Evolutionary conservation across 2,329 filamentous ascomycete genomes (phyloP).

Genomic region (Neophaeococcomyces aloes): DNA sequence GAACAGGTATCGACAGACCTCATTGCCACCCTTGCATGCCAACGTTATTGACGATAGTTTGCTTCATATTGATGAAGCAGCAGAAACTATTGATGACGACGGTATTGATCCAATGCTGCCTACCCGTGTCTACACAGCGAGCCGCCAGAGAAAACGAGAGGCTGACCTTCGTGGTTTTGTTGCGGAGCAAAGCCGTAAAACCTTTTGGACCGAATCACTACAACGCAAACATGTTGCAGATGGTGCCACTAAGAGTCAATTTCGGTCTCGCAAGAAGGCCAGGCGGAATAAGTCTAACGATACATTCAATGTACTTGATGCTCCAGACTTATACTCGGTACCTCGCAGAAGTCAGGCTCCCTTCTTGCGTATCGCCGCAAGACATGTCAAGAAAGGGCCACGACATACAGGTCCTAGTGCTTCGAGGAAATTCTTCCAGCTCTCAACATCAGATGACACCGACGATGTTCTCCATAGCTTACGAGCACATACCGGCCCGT

Average conservation of each 20-base stretch:
- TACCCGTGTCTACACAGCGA: conserved; percentile 10
- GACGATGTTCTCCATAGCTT: conserved; percentile 43
- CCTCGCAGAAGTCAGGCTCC: conserved; percentile 32
- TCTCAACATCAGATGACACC: conserved; percentile 45
- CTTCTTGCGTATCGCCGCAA: conserved; percentile 47
- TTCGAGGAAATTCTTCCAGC: conserved; percentile 40
- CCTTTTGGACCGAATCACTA: background rate
- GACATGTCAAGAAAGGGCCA: conserved; percentile 42
- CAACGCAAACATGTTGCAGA: background rate
- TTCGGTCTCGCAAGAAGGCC: conserved; percentile 1
- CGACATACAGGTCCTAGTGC: conserved; percentile 32
- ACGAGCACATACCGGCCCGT: background rate
- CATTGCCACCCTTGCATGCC: background rate
- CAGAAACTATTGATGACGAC: conserved; percentile 20
- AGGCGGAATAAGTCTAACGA: background rate
- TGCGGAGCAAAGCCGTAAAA: background rate
- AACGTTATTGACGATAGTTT: background rate
- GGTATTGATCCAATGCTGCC: conserved; percentile 24
- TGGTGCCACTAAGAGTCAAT: conserved; percentile 1
- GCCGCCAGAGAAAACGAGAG: conserved; percentile 9
- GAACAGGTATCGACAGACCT: background rate
- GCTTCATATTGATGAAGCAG: conserved; percentile 5
- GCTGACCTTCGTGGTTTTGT: conserved; percentile 2
- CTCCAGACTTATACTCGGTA: conserved; percentile 15
- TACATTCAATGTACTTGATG: conserved; percentile 15